Evolutionary conservation across 768 basidiomycete species (phyloP), one percentile per base, ranked within the genome.

Genomic region (Hypholoma sublateritium): DNA sequence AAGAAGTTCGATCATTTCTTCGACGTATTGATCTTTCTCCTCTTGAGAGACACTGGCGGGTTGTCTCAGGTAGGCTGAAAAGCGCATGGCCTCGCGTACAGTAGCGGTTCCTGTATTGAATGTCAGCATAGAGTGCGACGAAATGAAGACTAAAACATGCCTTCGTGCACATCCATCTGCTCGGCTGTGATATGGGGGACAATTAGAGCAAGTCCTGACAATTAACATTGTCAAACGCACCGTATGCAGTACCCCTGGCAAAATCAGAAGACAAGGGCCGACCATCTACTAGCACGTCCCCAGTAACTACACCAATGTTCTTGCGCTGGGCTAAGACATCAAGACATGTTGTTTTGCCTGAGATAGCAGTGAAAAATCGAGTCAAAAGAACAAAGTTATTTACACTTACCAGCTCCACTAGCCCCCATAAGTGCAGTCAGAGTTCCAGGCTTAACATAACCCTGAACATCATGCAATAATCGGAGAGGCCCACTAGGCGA

Each of bases 341-440:
- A 32, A 86, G 81, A 69, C 80, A 92, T 11, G 86, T 95, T 28
- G 86, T 93, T 77, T 82, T 90, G 61, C 83, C 88, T 81, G 59
- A 69, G 35, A 19, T 28, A 24, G 35, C 5, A 53, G 21, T 24
- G 35, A 12, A n/a, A 16, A 16, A 41, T 16, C 25, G 19, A 2
- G 16, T 44, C 16, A 21, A 65, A 58, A 43, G 22, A 5, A 28
- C 25, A 56, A 59, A 45, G 9, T 36, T 16, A 2, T 28, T 22
- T 34, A 5, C 48, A 75, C 74, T 63, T 67, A 72, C 86, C 88
- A 42, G 89, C 89, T 51, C 90, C 90, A 57, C 86, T 87, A 13
- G 88, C 88, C 58, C 93, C 93, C 91, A 95, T 93, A 9, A 95
- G 78, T 1, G 92, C 93, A 0, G 93, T 93, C 59, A 94, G 70